These are phyloP conservation scores for Suillus hirtellus DNA, from an alignment of 768 basidiomycete genomes.

Conservation along the genomic window DNA sequence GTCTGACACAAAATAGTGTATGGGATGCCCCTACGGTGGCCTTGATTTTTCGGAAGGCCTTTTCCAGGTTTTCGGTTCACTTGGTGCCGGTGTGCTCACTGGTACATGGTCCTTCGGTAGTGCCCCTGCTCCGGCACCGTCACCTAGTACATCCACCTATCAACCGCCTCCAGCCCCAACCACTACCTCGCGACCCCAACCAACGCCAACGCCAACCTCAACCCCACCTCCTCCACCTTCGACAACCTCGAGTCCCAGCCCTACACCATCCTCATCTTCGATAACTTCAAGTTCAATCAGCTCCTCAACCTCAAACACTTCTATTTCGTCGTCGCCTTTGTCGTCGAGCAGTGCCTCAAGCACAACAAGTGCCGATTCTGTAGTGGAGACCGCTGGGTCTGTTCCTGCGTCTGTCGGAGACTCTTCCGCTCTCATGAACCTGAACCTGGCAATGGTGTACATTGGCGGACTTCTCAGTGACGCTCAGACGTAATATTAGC, in stretches of 20 bases:
- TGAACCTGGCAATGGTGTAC: conserved; percentile 22
- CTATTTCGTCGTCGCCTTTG: conserved; percentile 5
- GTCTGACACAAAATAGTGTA: conserved; percentile 47
- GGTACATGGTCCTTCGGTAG: conserved; percentile 56
- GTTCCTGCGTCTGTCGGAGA: conserved; percentile 7
- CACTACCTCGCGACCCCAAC: conserved; percentile 14
- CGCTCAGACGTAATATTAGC: conserved; percentile 12
- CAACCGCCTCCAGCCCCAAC: conserved; percentile 28
- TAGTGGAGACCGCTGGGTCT: conserved; percentile 16
- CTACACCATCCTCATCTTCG: conserved; percentile 15
- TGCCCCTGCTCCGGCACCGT: conserved; percentile 13
- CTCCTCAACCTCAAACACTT: conserved; percentile 7
- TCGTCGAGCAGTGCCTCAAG: conserved; percentile 20
- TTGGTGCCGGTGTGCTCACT: conserved; percentile 52
- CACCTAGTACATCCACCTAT: conserved; percentile 17
- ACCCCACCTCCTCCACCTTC: conserved; percentile 14
- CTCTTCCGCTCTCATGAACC: conserved; percentile 16
- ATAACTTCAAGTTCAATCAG: conserved; percentile 11
- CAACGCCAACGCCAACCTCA: conserved; percentile 12
- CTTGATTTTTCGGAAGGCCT: conserved; percentile 71
- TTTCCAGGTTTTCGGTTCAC: conserved; percentile 57
- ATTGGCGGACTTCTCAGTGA: conserved; percentile 22
- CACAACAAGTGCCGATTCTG: conserved; percentile 18
- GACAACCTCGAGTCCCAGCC: conserved; percentile 14
- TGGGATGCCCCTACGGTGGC: conserved; percentile 61